Conservation (phyloP, 169 alveolate genomes). For the Neospora caninum region DNA sequence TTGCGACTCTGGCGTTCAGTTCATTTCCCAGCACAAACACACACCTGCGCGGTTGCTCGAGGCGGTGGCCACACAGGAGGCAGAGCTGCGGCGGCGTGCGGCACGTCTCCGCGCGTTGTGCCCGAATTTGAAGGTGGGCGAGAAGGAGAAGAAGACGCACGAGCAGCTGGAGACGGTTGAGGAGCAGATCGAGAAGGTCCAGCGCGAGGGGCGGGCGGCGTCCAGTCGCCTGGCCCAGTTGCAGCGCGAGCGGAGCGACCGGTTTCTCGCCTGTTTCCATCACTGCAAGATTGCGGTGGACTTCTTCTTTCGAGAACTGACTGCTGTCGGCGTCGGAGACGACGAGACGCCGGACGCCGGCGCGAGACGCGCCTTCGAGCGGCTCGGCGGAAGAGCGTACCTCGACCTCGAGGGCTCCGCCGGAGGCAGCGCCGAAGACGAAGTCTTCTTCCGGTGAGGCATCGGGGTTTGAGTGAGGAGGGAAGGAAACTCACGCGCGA, state of each 20-base stretch:
- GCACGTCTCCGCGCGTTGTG: not conserved
- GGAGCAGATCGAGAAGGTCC: not conserved
- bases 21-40: not conserved
- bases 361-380: not conserved
- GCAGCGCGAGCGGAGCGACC: conserved; percentile 6
- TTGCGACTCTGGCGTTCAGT: too few relatives aligned
- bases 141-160: not conserved
- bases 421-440: not conserved
- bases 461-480: too few relatives aligned
- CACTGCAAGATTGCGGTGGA: conserved; percentile 20
- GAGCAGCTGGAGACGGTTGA: not conserved
- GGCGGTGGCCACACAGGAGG: not conserved
- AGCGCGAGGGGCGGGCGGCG: not conserved
- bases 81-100: not conserved
- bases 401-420: not conserved
- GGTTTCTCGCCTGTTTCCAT: not conserved
- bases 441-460: conserved; percentile 5
- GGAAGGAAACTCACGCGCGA: too few relatives aligned
- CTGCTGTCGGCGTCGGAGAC: not conserved
- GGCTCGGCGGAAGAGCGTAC: not conserved
- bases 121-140: conserved; percentile 24
- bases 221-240: not conserved
- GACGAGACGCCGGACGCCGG: not conserved
- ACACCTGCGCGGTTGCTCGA: not conserved
- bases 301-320: conserved; percentile 19